Conservation (phyloP, 202 grass and related monocot species). For the Brachypodium distachyon region DNA sequence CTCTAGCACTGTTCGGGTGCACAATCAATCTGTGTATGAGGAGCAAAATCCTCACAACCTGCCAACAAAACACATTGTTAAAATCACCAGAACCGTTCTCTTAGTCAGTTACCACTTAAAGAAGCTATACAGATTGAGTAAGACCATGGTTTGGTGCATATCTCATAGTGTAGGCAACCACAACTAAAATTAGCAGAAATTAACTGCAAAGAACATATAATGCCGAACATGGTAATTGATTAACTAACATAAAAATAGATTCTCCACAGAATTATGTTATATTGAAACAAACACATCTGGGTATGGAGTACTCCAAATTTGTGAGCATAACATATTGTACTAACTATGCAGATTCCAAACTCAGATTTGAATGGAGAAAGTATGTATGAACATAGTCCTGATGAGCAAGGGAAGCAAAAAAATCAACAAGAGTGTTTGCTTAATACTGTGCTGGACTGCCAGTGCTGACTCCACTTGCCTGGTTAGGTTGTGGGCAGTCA, state of each 20-base stretch:
- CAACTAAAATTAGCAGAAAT: conserved; percentile 1
- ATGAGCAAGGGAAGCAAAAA: conserved; percentile 14
- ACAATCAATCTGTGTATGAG: conserved; percentile 73
- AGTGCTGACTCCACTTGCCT: conserved; percentile 34
- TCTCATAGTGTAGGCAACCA: neutral
- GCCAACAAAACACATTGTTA: conserved; percentile 16
- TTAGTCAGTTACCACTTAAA: conserved; percentile 9
- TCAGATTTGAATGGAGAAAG: neutral
- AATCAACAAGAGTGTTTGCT: neutral
- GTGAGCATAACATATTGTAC: neutral
- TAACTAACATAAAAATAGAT: conserved; percentile 10
- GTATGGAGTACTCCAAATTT: neutral
- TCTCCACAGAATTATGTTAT: neutral
- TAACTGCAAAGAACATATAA: conserved; percentile 6
- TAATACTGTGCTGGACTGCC: neutral
- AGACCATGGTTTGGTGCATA: neutral
- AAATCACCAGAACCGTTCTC: conserved; percentile 8
- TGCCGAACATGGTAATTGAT: neutral
- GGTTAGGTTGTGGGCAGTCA: conserved; percentile 78
- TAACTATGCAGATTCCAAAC: conserved; percentile 7
- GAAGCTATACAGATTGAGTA: conserved; percentile 5
- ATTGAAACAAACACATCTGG: conserved; percentile 5
- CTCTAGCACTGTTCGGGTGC: conserved; percentile 61
- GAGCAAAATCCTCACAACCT: conserved; percentile 78
- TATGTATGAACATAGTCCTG: conserved; percentile 11